Base-by-base conservation (phyloP, 192 early-diverging fungal species). In the Cetraspora pellucida region DNA sequence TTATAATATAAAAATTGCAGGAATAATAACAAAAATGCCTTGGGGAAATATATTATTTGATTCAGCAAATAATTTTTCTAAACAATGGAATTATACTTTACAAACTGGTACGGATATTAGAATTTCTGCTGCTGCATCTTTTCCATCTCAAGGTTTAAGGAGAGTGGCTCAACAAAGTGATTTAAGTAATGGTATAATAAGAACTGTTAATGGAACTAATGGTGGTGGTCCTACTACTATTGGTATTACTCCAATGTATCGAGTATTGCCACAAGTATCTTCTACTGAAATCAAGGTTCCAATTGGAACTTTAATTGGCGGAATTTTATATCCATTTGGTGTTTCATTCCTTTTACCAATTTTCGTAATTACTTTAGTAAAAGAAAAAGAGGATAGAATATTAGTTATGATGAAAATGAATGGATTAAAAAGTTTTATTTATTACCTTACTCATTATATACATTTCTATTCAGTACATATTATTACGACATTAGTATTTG, bases 321-420 rank as follows among this genome's bases (percentile, higher is more conserved):
- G 86, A 25, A 85, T 90, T 31, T 59, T 93, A 60, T 93, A 87
- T 78, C 92, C 92, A 13, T 93, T 92, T 69, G 92, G 89, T 4
- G 82, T 93, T 8, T 85, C 84, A 2, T 93, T 93, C 80, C 61
- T 93, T 78, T 74, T 93, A 2, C 92, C 91, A 4, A 90, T 91
- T 30, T 93, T 93, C 78, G 87, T 88, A 0, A 87, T 93, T 45
- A 88, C 77, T 23, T 74, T 93, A 31, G 90, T 92, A 59, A 82
- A 87, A 72, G 91, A 93, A 78, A 93, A 93, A 82, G 91, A 93
- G 63, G 87, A 87, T 17, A 76, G 89, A 30, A 88, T 91, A 66
- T 75, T 90, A 19, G 84, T 87, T 10, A 93, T 93, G 91, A 93
- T 93, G 91, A 77, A 80, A 72, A 91, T 92, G 89, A 93, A 91